Evolutionary conservation across 768 basidiomycete species (phyloP).

Genomic region (Leccinum broughii): DNA sequence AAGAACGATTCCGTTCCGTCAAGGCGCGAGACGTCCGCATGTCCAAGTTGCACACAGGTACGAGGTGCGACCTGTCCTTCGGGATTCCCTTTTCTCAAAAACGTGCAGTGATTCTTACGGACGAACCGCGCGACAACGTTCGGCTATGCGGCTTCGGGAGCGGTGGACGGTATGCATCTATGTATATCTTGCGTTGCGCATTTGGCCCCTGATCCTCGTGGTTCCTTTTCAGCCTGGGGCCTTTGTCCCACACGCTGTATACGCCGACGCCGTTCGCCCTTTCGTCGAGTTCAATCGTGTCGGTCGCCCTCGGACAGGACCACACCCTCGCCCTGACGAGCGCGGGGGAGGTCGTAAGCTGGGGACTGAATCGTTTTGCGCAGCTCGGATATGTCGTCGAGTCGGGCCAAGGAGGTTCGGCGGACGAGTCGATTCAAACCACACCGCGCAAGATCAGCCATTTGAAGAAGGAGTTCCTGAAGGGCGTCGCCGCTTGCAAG

Average conservation of each 20-base stretch:
- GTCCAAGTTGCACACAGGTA: slow-evolving; percentile 89
- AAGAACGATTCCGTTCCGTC: slow-evolving; percentile 60
- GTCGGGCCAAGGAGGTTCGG: slow-evolving; percentile 39
- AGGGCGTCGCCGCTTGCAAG: slow-evolving; percentile 85
- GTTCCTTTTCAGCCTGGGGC: slow-evolving; percentile 57
- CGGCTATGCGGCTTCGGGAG: slow-evolving; percentile 89
- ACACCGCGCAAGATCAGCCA: slow-evolving; percentile 75
- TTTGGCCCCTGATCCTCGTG: not conserved
- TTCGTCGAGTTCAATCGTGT: slow-evolving; percentile 54
- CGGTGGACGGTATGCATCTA: slow-evolving; percentile 67
- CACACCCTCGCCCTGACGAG: slow-evolving; percentile 87
- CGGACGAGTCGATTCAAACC: slow-evolving; percentile 76
- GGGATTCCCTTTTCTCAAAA: not conserved
- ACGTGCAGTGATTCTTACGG: slow-evolving; percentile 60
- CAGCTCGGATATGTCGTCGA: slow-evolving; percentile 90
- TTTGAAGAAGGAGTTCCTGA: slow-evolving; percentile 75
- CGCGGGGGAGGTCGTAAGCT: slow-evolving; percentile 81
- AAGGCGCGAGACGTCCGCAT: slow-evolving; percentile 69
- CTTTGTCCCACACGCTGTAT: slow-evolving; percentile 77
- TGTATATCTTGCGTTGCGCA: not conserved
- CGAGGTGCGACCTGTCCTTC: slow-evolving; percentile 8
- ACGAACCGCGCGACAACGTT: slow-evolving; percentile 71
- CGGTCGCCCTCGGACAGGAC: slow-evolving; percentile 89
- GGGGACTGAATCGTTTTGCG: slow-evolving; percentile 87
- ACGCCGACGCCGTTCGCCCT: slow-evolving; percentile 60